Conservation (phyloP, 2,329 filamentous ascomycete species). For the Pseudonectria buxi region DNA sequence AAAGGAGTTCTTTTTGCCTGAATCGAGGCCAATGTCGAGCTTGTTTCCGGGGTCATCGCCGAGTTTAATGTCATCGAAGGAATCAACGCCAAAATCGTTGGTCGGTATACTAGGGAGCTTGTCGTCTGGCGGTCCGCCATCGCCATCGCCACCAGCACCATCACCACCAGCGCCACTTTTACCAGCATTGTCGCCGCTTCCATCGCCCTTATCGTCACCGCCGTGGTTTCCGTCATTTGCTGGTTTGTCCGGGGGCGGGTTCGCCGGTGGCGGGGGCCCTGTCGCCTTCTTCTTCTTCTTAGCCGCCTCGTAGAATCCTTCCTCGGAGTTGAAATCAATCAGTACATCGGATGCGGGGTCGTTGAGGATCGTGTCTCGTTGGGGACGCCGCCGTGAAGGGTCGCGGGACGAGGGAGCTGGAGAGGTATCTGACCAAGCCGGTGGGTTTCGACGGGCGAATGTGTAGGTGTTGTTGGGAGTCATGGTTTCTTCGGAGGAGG, state of each 20-base stretch:
- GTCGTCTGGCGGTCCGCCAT: conserved; percentile 26
- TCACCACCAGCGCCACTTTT: conserved; percentile 27
- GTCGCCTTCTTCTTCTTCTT: conserved; percentile 50
- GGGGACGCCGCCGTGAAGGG: conserved; percentile 14
- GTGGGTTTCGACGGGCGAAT: conserved; percentile 21
- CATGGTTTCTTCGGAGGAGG: conserved; percentile 16
- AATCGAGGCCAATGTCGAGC: conserved; percentile 48
- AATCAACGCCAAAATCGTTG: conserved; percentile 39
- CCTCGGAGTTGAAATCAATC: conserved; percentile 52
- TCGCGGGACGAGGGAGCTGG: conserved; percentile 15
- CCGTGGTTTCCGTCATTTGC: conserved; percentile 17
- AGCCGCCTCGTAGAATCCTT: conserved; percentile 47
- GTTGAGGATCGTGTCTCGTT: conserved; percentile 32
- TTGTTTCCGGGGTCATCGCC: conserved; percentile 52
- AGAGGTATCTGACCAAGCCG: conserved; percentile 14
- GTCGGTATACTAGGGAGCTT: conserved; percentile 22
- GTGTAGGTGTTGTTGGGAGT: conserved; percentile 27
- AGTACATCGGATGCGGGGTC: conserved; percentile 39
- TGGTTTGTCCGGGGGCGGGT: conserved; percentile 14
- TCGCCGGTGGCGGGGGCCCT: conserved; percentile 16
- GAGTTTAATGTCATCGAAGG: conserved; percentile 63
- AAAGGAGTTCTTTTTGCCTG: conserved; percentile 39
- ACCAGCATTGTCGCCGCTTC: conserved; percentile 30
- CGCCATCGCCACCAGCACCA: conserved; percentile 25
- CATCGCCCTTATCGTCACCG: conserved; percentile 25